Percentiles rank a stretch among this genome's conserved stretches.
These are phyloP conservation scores for Isoetes taiwanensis DNA, from an alignment of 75 land plant species.

Conservation along the genomic window DNA sequence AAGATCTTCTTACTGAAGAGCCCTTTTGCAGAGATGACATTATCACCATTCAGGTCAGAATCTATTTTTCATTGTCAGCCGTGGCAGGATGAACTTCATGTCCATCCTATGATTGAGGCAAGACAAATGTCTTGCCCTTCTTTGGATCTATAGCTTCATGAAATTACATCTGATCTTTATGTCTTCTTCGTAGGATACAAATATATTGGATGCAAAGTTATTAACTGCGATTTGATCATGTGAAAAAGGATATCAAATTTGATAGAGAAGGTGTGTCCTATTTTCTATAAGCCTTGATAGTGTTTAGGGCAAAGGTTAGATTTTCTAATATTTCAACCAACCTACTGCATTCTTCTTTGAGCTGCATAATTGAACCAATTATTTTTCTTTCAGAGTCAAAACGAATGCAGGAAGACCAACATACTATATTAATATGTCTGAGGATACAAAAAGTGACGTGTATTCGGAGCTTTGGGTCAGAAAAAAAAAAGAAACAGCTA, in stretches of 20 bases:
- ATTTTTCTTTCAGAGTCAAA: conserved; percentile 58
- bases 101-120: no score
- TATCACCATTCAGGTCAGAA: conserved; percentile 79
- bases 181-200: no score
- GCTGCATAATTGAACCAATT: no score
- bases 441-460: conserved; percentile 83
- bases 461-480: conserved; percentile 82
- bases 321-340: no score
- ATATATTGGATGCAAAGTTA: conserved; percentile 69
- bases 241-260: conserved; percentile 51
- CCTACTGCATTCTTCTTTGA: no score
- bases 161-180: no score
- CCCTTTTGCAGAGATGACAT: conserved; percentile 68
- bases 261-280: conserved; percentile 74
- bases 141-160: no score
- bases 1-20: conserved; percentile 89
- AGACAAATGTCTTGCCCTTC: no score
- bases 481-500: conserved; percentile 50
- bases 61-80: no score
- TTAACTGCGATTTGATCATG: conserved; percentile 86
- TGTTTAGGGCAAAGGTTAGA: no score
- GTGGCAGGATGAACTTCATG: no score
- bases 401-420: conserved; percentile 55
- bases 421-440: conserved; percentile 60
- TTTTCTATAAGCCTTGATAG: no score